Evolutionary conservation across 2,329 filamentous ascomycete species (phyloP).

Genomic region (Alternaria angustiovoidea): DNA sequence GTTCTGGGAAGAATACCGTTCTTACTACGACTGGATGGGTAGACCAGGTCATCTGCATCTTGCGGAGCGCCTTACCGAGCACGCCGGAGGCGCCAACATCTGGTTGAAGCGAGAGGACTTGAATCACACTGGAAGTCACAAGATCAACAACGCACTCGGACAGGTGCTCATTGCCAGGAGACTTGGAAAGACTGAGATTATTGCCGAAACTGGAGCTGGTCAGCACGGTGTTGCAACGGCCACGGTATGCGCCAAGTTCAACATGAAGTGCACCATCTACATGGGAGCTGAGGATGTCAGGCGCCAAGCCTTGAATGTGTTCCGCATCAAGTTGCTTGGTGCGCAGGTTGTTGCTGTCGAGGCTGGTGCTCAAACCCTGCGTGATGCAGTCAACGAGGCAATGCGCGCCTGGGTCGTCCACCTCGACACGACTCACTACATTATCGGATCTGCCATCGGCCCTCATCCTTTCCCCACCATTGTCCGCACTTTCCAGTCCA

Average conservation of each 20-base stretch:
- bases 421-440: constrained; percentile 95
- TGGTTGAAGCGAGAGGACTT: constrained; percentile 98
- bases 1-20: constrained; percentile 97
- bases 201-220: constrained; percentile 95
- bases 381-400: constrained; percentile 87
- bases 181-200: constrained; percentile 94
- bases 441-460: constrained; percentile 96
- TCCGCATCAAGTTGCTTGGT: constrained; percentile 95
- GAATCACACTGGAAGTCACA: constrained; percentile 97
- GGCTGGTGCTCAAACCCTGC: constrained; percentile 75
- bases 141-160: constrained; percentile 98
- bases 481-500: constrained; percentile 94
- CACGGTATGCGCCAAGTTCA: constrained; percentile 97
- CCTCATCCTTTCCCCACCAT: constrained; percentile 98
- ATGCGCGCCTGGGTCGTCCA: constrained; percentile 92
- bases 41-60: constrained; percentile 90
- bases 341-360: constrained; percentile 93
- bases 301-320: constrained; percentile 95
- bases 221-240: constrained; percentile 98
- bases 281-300: constrained; percentile 99
- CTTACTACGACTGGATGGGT: constrained; percentile 97
- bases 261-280: constrained; percentile 96
- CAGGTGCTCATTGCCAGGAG: constrained; percentile 87
- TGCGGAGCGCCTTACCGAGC: constrained; percentile 85
- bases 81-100: constrained; percentile 92